Evolutionary conservation across 176 grass and related monocot genomes (phyloP).

Genomic region (Eragrostis curvula): DNA sequence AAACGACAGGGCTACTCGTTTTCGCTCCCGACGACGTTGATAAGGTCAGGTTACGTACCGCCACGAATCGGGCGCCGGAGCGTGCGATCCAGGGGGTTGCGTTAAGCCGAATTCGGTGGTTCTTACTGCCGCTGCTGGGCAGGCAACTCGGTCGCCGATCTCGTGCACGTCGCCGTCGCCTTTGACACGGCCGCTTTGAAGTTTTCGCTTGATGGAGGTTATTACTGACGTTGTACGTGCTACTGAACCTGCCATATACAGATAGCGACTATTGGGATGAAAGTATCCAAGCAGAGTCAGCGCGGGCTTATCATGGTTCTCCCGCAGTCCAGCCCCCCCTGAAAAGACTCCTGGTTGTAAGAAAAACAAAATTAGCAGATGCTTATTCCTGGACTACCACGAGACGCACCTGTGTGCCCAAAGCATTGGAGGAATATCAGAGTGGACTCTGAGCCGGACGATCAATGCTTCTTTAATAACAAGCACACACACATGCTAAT

Average conservation of each 20-base stretch:
- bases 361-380: too few relatives aligned
- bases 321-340: too few relatives aligned
- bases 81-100: neutral
- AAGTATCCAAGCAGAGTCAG: too few relatives aligned
- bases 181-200: neutral
- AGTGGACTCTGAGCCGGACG: neutral
- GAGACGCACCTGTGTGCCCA: neutral
- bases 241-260: too few relatives aligned
- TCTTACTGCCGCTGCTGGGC: neutral
- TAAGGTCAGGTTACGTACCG: slow-evolving; percentile 11
- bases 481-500: neutral
- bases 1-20: neutral
- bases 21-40: slow-evolving; percentile 29
- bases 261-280: too few relatives aligned
- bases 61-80: neutral
- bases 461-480: too few relatives aligned
- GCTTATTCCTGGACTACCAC: too few relatives aligned
- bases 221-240: too few relatives aligned
- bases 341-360: too few relatives aligned
- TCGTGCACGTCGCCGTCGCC: neutral
- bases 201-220: too few relatives aligned
- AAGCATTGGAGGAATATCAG: neutral
- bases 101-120: neutral
- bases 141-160: neutral
- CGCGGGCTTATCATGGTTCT: too few relatives aligned